These are phyloP conservation scores for Paramarasmius palmivorus DNA, from an alignment of 1,284 basidiomycete species.

Conservation along the genomic window DNA sequence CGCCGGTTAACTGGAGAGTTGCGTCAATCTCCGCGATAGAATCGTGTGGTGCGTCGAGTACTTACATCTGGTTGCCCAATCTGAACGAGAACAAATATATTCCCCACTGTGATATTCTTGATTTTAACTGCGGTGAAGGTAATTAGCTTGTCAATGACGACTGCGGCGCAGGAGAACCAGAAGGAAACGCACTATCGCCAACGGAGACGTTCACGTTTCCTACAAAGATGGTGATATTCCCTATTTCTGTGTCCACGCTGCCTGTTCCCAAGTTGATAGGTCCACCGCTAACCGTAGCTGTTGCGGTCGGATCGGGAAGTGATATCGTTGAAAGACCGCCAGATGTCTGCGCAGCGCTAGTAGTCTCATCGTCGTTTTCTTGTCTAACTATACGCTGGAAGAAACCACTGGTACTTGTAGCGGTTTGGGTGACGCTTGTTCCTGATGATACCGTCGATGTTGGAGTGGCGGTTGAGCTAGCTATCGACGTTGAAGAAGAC, in stretches of 20 bases:
- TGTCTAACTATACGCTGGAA: slow-evolving; percentile 18
- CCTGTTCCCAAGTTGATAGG: slow-evolving; percentile 17
- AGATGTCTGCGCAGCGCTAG: not conserved
- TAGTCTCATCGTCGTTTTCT: slow-evolving; percentile 1
- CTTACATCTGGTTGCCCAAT: slow-evolving; percentile 22
- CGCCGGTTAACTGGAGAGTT: not conserved
- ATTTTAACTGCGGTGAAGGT: slow-evolving; percentile 15
- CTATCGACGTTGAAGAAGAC: slow-evolving; percentile 14
- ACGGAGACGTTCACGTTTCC: slow-evolving; percentile 21
- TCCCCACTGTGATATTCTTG: slow-evolving; percentile 19
- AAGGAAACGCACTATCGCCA: slow-evolving; percentile 15
- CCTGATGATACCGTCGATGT: slow-evolving; percentile 12
- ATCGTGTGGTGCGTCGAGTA: not conserved
- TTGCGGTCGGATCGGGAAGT: slow-evolving; percentile 2
- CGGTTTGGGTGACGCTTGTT: slow-evolving; percentile 14
- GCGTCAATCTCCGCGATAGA: not conserved
- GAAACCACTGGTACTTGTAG: slow-evolving; percentile 9
- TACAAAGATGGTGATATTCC: slow-evolving; percentile 20
- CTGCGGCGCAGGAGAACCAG: not conserved
- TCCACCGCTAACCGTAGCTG: slow-evolving; percentile 18
- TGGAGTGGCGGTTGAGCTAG: slow-evolving; percentile 11
- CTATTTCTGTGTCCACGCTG: slow-evolving; percentile 20
- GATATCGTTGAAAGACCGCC: slow-evolving; percentile 13
- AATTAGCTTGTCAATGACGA: not conserved
- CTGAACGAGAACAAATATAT: slow-evolving; percentile 22